Evolutionary conservation across 192 early-diverging fungal genomes (phyloP), one percentile per base, ranked within the genome.

Genomic region (Gorgonomyces haynaldii): DNA sequence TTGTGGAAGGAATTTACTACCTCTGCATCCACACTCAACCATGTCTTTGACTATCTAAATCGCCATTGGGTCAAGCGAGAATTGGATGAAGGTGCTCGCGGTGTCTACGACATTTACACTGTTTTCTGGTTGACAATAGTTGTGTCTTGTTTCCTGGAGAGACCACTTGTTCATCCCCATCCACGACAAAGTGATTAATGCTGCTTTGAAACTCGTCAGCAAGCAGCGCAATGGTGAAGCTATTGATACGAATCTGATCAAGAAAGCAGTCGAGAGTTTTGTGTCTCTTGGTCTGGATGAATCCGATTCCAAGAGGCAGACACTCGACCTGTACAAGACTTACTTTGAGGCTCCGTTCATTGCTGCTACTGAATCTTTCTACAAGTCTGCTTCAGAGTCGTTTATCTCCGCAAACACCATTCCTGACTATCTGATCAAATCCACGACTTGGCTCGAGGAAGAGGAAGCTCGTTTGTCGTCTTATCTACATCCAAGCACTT

Each of bases 11-110:
- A 84, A 58, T 98, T 84, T 57, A 93, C 89, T 9, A 70, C 75
- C n/a, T 85, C 88, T 3, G 77, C 85, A 16, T 74, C 72, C 40
- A 81, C 77, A 52, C 81, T 96, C 39, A 78, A 96, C 62, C 86
- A 96, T 57, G 71, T 94, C 38, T 96, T 96, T 54, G 68, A 70
- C 10, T 98, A 98, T 61, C 72, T 98, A 39, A 98, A 98, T 65
- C 80, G 91, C 27, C 85, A 91, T 61, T 98, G 95, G 95, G 86
- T 96, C 34, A 91, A 87, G 64, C 74, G 95, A 54, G 88, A 94
- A 67, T 83, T 91, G 42, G 90, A 94, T 29, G 95, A 98, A 52
- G 86, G 88, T 22, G 79, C 75, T 60, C 86, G 83, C 67, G 74
- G 71, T 52, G 81, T 92, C 20, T 86, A 83, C 56, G 90, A 96